Evolutionary conservation across 257 asterid genomes (phyloP).

Genomic region (Nemophila menziesii): DNA sequence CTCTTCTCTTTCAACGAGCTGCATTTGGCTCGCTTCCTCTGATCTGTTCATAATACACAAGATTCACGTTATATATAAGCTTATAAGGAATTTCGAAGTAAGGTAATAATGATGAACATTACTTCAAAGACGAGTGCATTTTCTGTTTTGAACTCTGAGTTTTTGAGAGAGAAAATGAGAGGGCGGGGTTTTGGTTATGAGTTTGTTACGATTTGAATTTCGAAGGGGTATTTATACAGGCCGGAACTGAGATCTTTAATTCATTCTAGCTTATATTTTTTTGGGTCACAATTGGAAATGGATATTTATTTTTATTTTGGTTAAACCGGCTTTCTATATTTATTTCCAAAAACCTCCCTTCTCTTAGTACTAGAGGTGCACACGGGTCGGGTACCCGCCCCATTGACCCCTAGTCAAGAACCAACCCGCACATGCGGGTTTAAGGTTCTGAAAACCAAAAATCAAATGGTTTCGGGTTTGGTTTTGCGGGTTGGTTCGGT

Average conservation of each 20-base stretch:
- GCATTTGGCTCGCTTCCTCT: slow-evolving; percentile 86
- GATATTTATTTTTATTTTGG: too few relatives aligned
- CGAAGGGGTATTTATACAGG: slow-evolving; percentile 8
- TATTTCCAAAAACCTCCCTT: too few relatives aligned
- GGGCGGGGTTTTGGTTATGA: slow-evolving; percentile 10
- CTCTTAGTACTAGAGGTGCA: too few relatives aligned
- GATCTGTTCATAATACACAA: slow-evolving; percentile 34
- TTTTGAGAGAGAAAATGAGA: slow-evolving; percentile 13
- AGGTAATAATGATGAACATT: slow-evolving; percentile 7
- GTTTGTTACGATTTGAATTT: slow-evolving; percentile 23
- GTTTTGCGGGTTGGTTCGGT: too few relatives aligned
- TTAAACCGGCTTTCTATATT: too few relatives aligned
- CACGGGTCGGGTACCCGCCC: too few relatives aligned
- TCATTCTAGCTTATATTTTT: neutral
- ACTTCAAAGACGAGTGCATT: slow-evolving; percentile 71
- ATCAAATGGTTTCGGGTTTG: too few relatives aligned
- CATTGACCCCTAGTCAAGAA: too few relatives aligned
- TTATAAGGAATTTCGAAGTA: neutral
- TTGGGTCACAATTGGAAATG: slow-evolving; percentile 32
- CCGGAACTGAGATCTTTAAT: slow-evolving; percentile 19
- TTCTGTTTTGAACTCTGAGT: slow-evolving; percentile 1
- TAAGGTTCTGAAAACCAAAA: too few relatives aligned
- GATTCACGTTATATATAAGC: neutral
- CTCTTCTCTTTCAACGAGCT: slow-evolving; percentile 80
- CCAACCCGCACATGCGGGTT: too few relatives aligned